Base-by-base conservation (phyloP, 2,329 filamentous ascomycete genomes). In the Aspergillus aculeatus region DNA sequence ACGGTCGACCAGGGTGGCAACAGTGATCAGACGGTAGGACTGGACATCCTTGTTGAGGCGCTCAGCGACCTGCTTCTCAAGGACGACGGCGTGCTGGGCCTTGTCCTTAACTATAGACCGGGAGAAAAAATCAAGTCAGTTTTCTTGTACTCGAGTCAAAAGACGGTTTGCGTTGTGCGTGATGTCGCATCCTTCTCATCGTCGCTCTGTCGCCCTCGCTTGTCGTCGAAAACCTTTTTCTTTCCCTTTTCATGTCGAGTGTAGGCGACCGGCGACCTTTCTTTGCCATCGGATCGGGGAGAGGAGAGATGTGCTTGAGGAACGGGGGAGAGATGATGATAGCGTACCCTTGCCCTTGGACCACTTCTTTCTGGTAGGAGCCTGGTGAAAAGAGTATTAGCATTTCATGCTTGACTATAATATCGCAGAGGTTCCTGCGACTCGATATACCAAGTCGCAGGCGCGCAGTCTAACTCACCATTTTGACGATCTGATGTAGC, bases 1-100 rank as follows among this genome's bases (percentile, higher is more conserved):
- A 83, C 95, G 89, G 84, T 99, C 95, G 87, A 99, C 95, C 77
- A 99, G 92, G 75, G 92, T 94, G 77, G 95, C 93, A 77, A 98
- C 90, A 79, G 95, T 98, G 84, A 99, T 92, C 81, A 99, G 92
- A 79, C 95, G 92, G 90, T 98, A 99, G 69, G 95, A 97, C 84
- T 98, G 95, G 76, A 99, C 96, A 88, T 99, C 95, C 87, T 99
- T 99, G 87, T 96, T 90, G 82, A 99, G 92, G 87, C 96, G 96
- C 84, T 99, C 95, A 72, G 90, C 90, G 78, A 90, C 96, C 83
- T 85, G 79, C 89, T 99, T 99, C 87, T 99, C 95, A 84, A 99
- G 92, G 79, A 98, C 86, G 83, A 99, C 95, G 82, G 78, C 91
- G 88, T 99, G 95, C 82, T 98, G 90, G 83, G 95, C 94, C 93